These are phyloP conservation scores for Dioscorea cayenensis DNA, from an alignment of 116 monocot genomes.

Conservation along the genomic window DNA sequence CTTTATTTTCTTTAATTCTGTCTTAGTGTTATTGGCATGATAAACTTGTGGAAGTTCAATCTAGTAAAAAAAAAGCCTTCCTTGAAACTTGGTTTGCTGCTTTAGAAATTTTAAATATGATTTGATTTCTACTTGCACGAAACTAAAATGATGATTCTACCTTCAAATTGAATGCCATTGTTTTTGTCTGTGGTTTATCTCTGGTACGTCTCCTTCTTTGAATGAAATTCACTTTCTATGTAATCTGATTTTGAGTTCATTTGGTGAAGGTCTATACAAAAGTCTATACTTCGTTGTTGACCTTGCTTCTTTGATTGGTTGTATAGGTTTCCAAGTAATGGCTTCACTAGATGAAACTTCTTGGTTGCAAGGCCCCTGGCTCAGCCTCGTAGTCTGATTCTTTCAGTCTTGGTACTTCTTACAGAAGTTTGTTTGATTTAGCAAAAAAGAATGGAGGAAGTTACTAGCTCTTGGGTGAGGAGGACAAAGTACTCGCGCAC, in stretches of 20 bases:
- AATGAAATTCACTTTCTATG: not conserved
- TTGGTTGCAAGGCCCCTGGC: not conserved
- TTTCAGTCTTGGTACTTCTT: not conserved
- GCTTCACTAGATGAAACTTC: not conserved
- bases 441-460: constrained; percentile 11
- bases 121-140: no score
- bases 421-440: not conserved
- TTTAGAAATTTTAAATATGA: no score
- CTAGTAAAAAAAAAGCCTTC: no score
- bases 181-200: not conserved
- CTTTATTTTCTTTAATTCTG: no score
- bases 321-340: not conserved
- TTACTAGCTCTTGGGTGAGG: constrained; percentile 19
- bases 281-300: not conserved
- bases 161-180: no score
- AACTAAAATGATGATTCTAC: no score
- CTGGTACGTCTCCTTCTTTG: not conserved
- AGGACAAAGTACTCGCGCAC: constrained; percentile 26
- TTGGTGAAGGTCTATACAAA: not conserved
- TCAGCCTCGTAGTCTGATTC: not conserved
- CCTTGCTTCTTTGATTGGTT: not conserved
- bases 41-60: no score
- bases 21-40: no score
- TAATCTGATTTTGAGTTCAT: not conserved
- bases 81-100: no score